Conservation (phyloP, 2,329 filamentous ascomycete genomes). For the Beauveria pseudobassiana region DNA sequence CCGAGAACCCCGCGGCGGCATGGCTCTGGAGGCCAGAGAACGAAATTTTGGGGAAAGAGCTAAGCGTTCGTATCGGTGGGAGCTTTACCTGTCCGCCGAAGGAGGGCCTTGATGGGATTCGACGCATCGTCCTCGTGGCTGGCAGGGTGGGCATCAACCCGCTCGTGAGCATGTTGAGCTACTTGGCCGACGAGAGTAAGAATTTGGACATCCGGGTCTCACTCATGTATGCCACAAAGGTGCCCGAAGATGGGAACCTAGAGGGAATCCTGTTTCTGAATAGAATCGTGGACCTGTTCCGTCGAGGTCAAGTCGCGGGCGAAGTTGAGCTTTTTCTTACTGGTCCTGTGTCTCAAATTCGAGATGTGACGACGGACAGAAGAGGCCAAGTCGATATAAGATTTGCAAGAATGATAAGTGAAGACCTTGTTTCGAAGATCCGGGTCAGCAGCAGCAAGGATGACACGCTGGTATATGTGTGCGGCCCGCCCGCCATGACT, state of each 20-base stretch:
- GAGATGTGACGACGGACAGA: background rate
- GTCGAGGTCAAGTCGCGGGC: slow-evolving; percentile 29
- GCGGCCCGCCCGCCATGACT: slow-evolving; percentile 62
- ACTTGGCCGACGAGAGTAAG: slow-evolving; percentile 39
- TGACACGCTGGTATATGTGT: slow-evolving; percentile 54
- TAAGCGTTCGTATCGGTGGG: slow-evolving; percentile 69
- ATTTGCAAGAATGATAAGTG: slow-evolving; percentile 33
- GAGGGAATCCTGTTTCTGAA: slow-evolving; percentile 43
- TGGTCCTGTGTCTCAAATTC: slow-evolving; percentile 10
- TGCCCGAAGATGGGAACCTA: slow-evolving; percentile 21
- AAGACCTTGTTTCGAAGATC: slow-evolving; percentile 35
- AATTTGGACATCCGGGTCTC: slow-evolving; percentile 35
- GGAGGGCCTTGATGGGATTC: slow-evolving; percentile 38
- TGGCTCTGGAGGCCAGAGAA: slow-evolving; percentile 61
- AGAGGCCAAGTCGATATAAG: slow-evolving; percentile 15
- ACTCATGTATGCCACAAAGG: slow-evolving; percentile 55
- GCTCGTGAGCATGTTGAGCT: slow-evolving; percentile 63
- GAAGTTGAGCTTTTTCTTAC: slow-evolving; percentile 42
- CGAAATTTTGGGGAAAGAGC: slow-evolving; percentile 48
- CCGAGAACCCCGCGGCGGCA: slow-evolving; percentile 62
- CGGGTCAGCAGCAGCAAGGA: slow-evolving; percentile 22
- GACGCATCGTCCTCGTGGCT: slow-evolving; percentile 64
- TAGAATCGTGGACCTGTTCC: slow-evolving; percentile 36
- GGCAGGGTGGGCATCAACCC: slow-evolving; percentile 82
- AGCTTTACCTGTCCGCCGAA: slow-evolving; percentile 71